A percentile compares a stretch with the other conserved stretches of the same genome.
phyloP scores from a whole-genome alignment of 176 grass and related monocot species.

The Panicum miliaceum region DNA sequence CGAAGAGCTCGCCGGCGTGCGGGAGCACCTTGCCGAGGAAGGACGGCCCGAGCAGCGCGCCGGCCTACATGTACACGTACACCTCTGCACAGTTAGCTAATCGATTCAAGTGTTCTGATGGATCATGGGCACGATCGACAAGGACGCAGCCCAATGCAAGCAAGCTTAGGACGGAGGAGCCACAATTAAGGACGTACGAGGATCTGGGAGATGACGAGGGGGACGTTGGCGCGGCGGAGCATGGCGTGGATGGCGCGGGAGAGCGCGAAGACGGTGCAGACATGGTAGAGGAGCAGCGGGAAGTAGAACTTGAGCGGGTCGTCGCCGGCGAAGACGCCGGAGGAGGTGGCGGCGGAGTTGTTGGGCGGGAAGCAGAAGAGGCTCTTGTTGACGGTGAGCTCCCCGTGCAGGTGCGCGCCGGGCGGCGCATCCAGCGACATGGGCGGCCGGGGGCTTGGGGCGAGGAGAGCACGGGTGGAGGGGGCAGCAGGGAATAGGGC shows the following conservation, averaged over 20 bases:
- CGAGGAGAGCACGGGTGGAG: background rate
- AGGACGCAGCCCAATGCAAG: too few species aligned
- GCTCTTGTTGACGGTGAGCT: conserved; percentile 16
- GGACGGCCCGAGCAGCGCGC: conserved; percentile 65
- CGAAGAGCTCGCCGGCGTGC: conserved; percentile 51
- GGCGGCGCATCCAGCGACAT: conserved; percentile 30
- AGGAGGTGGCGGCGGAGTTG: conserved; percentile 52
- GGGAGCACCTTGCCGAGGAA: conserved; percentile 45
- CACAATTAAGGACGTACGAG: background rate
- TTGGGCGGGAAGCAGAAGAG: conserved; percentile 56
- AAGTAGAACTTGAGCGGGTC: conserved; percentile 84
- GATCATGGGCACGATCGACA: too few species aligned
- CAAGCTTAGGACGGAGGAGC: background rate
- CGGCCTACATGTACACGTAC: conserved; percentile 35
- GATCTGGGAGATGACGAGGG: conserved; percentile 80
- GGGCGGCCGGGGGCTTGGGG: background rate
- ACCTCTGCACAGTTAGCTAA: background rate
- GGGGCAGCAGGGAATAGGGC: background rate
- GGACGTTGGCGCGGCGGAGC: conserved; percentile 44
- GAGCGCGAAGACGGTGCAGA: conserved; percentile 54
- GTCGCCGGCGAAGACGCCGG: conserved; percentile 74
- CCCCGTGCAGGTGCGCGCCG: background rate
- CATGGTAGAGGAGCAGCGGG: conserved; percentile 66
- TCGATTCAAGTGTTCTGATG: background rate
- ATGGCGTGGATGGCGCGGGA: conserved; percentile 50